phyloP scores from a whole-genome alignment of 2,329 filamentous ascomycete genomes.

The Onygenales sp. region DNA sequence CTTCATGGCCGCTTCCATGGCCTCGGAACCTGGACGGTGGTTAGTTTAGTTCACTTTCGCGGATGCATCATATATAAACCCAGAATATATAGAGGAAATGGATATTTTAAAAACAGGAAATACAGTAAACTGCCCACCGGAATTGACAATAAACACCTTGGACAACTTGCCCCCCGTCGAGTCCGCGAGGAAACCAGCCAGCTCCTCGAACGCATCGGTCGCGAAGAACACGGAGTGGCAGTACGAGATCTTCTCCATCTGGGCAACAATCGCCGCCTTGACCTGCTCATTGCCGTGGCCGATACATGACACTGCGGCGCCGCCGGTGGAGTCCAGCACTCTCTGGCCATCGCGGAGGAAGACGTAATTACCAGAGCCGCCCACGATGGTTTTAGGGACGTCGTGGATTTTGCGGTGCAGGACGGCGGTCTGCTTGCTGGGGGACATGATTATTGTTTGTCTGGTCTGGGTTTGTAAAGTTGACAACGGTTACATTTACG shows the following conservation, averaged over 20 bases:
- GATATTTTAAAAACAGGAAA: neutral
- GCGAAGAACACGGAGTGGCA: slow-evolving; percentile 51
- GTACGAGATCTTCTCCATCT: slow-evolving; percentile 52
- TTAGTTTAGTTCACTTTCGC: neutral
- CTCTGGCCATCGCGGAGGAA: slow-evolving; percentile 45
- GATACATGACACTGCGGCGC: slow-evolving; percentile 62
- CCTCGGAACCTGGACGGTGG: slow-evolving; percentile 49
- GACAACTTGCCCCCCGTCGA: slow-evolving; percentile 45
- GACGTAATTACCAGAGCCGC: slow-evolving; percentile 44
- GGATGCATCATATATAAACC: neutral
- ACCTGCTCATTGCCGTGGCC: slow-evolving; percentile 58
- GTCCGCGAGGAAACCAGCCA: slow-evolving; percentile 41
- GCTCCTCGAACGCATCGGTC: slow-evolving; percentile 43
- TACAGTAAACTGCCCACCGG: slow-evolving; percentile 33
- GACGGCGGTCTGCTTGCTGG: slow-evolving; percentile 22
- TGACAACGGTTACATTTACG: neutral
- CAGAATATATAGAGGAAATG: neutral
- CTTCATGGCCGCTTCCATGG: slow-evolving; percentile 60
- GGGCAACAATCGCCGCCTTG: slow-evolving; percentile 47
- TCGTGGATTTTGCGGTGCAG: slow-evolving; percentile 44
- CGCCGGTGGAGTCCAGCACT: slow-evolving; percentile 64
- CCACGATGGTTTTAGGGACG: slow-evolving; percentile 38
- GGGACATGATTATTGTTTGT: neutral
- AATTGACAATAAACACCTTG: slow-evolving; percentile 48
- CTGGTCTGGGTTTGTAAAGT: neutral